Base-by-base conservation (phyloP, 352 stramenopile genomes). In the Thraustotheca clavata region DNA sequence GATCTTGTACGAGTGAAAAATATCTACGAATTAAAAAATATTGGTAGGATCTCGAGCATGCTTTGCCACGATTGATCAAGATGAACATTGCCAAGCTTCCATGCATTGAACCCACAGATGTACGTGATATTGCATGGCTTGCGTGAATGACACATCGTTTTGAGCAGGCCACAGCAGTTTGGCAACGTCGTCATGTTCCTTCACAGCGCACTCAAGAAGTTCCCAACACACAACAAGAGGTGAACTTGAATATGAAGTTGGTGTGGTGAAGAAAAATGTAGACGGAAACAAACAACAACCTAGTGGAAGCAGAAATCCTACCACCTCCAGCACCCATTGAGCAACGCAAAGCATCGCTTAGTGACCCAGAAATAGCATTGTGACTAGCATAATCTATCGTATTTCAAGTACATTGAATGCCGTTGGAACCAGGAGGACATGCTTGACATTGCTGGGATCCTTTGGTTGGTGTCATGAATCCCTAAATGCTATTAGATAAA, bases 1-100 rank as follows among this genome's bases (percentile, higher is more conserved):
- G 71, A 86, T 3, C 72, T 89, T 76, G 86, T 93, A 68, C 49
- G n/a, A 34, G 14, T 5, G 35, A 8, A 7, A 18, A 49, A n/a
- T n/a, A n/a, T n/a, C n/a, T n/a, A n/a, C n/a, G n/a, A n/a, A n/a
- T n/a, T n/a, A 32, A n/a, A 46, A 31, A 61, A 8, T 41, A n/a
- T 32, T n/a, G 39, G 49, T n/a, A 89, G 80, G 68, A 75, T 24
- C 60, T 92, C 0, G 75, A 87, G 38, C 59, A 60, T 5, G 89
- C 83, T 0, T 71, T 92, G 16, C 79, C 83, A 5, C 87, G 77
- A 60, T 66, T 92, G 0, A 67, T 90, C 4, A 79, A 89, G 46
- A 67, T 68, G 1, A 78, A 89, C 61, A 74, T 91, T 52, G 78
- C 78, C 6, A 79, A 75, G 18, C 63, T 89, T 18, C 73, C 79